Conservation (phyloP, 2,329 filamentous ascomycete genomes). For the Alternaria arborescens region DNA sequence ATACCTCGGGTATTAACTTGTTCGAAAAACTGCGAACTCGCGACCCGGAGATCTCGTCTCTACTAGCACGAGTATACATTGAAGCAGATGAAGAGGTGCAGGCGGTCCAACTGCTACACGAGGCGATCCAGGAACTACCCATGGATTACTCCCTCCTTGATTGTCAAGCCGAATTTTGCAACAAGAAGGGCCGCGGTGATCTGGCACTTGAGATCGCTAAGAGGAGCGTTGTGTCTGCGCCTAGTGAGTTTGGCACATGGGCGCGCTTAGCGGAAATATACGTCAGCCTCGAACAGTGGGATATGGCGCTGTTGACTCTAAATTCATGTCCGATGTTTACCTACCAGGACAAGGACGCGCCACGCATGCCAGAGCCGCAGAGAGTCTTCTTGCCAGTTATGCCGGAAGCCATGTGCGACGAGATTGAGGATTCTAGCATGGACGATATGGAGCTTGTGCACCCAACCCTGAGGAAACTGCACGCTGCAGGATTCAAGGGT, state of each 20-base stretch:
- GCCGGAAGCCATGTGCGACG: slow-evolving; percentile 88
- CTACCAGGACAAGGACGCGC: slow-evolving; percentile 97
- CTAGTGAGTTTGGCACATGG: slow-evolving; percentile 98
- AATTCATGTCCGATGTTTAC: slow-evolving; percentile 99
- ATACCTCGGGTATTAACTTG: slow-evolving; percentile 93
- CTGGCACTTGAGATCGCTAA: slow-evolving; percentile 94
- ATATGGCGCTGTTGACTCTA: slow-evolving; percentile 89
- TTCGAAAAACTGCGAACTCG: slow-evolving; percentile 94
- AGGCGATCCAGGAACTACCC: slow-evolving; percentile 86
- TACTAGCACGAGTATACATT: slow-evolving; percentile 89
- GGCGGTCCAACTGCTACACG: slow-evolving; percentile 85
- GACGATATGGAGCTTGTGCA: slow-evolving; percentile 87
- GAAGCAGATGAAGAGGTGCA: slow-evolving; percentile 98
- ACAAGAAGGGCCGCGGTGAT: slow-evolving; percentile 84
- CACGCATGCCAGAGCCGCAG: slow-evolving; percentile 90
- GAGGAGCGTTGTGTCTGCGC: slow-evolving; percentile 90
- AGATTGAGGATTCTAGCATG: slow-evolving; percentile 89
- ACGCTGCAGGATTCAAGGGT: slow-evolving; percentile 89
- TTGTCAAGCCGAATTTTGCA: slow-evolving; percentile 89
- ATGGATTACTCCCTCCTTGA: slow-evolving; percentile 99
- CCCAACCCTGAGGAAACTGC: slow-evolving; percentile 82
- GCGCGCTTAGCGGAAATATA: slow-evolving; percentile 93
- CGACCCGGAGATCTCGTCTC: slow-evolving; percentile 91
- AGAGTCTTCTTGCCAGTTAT: slow-evolving; percentile 88
- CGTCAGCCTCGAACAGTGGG: slow-evolving; percentile 93